Evolutionary conservation across 2,329 filamentous ascomycete species (phyloP).

Genomic region (Scleromitrula shiraiana): DNA sequence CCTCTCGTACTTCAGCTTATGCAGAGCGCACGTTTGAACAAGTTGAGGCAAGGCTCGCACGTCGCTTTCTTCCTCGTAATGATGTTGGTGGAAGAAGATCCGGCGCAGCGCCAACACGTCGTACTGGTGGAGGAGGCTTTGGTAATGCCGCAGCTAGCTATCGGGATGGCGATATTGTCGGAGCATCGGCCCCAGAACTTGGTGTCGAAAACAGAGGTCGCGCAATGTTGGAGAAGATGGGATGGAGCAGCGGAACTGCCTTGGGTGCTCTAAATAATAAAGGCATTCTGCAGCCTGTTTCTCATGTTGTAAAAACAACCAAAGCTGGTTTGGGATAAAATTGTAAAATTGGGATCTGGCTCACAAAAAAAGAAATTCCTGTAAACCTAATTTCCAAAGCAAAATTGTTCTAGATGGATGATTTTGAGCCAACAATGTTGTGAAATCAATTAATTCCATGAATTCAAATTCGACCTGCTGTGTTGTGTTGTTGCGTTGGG

Average conservation of each 20-base stretch:
- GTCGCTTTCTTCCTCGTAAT: constrained; percentile 48
- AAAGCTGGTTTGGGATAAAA: constrained; percentile 68
- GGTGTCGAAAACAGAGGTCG: constrained; percentile 76
- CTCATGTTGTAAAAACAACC: constrained; percentile 77
- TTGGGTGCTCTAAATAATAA: constrained; percentile 77
- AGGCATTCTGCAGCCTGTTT: constrained; percentile 78
- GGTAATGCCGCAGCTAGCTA: constrained; percentile 46
- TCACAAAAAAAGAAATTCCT: not conserved
- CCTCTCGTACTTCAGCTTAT: constrained; percentile 54
- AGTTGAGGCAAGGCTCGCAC: constrained; percentile 38
- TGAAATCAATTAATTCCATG: not conserved
- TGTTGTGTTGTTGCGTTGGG: not conserved
- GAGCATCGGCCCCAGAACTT: constrained; percentile 75
- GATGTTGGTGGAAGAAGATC: constrained; percentile 34
- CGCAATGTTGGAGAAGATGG: constrained; percentile 92
- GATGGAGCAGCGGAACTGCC: constrained; percentile 81
- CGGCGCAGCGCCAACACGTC: constrained; percentile 22
- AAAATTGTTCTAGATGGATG: too few relatives aligned
- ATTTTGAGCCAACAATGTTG: not conserved
- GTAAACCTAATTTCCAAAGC: too few relatives aligned
- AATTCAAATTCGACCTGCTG: not conserved
- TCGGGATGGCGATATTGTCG: constrained; percentile 81
- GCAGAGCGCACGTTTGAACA: constrained; percentile 47
- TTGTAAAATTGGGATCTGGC: not conserved
- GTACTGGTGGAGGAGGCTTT: constrained; percentile 26